Conservation (phyloP, 495 filamentous ascomycete species). For the Penicillium antarcticum region DNA sequence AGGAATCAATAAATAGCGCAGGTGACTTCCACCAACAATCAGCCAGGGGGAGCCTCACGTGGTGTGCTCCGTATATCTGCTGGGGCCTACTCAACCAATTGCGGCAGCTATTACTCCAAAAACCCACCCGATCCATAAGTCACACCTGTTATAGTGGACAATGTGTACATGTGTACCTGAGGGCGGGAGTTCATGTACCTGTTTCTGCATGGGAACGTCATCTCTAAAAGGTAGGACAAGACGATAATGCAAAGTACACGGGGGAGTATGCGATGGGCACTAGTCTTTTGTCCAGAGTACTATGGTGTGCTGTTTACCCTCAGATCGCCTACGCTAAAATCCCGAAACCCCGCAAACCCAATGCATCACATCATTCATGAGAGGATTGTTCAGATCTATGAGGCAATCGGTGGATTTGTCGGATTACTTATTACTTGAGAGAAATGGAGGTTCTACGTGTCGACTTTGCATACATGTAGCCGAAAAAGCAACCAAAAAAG, state of each 20-base stretch:
- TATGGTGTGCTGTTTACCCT: no score
- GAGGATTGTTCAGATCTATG: background rate
- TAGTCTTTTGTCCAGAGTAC: no score
- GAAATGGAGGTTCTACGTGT: no score
- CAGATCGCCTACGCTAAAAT: no score
- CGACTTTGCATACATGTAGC: background rate
- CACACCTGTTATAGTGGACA: background rate
- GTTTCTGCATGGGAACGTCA: no score
- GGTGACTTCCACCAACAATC: constrained; percentile 18
- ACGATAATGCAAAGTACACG: no score
- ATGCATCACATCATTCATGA: constrained; percentile 4
- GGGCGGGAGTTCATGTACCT: no score
- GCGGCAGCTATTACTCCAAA: background rate
- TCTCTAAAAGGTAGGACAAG: no score
- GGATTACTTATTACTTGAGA: no score
- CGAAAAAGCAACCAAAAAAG: background rate
- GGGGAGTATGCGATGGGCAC: no score
- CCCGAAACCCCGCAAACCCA: background rate
- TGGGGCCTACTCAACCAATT: constrained; percentile 14
- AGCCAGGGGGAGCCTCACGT: constrained; percentile 29
- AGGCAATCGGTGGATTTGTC: background rate
- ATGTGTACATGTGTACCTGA: background rate
- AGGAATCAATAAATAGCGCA: constrained; percentile 5
- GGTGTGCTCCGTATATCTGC: constrained; percentile 5
- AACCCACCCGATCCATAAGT: no score